A percentile compares a stretch with the other conserved stretches of the same genome.
Conservation (phyloP, 768 basidiomycete genomes). For the Boletus vermiculosoides region DNA sequence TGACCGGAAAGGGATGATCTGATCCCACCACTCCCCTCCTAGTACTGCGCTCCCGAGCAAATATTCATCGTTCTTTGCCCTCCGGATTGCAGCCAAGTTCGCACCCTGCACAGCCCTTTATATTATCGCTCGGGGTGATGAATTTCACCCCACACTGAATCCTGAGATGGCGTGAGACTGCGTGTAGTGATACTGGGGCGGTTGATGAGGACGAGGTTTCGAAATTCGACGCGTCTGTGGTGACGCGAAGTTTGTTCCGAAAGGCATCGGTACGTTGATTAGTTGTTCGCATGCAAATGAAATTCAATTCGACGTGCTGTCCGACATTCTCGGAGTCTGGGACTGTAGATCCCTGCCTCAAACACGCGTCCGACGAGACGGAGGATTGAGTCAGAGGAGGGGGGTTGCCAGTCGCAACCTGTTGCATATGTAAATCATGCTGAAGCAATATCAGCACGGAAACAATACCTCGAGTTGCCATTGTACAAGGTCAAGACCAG, state of each 20-base stretch:
- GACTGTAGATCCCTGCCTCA: not conserved
- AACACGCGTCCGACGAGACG: conserved; percentile 68
- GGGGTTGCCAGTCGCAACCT: conserved; percentile 92
- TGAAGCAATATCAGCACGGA: not conserved
- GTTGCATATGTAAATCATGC: not conserved
- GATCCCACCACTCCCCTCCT: conserved; percentile 10
- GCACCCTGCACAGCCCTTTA: conserved; percentile 3
- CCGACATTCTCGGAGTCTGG: not conserved
- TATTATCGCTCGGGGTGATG: too few relatives aligned
- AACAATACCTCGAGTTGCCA: conserved; percentile 76
- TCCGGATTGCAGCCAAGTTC: conserved; percentile 57
- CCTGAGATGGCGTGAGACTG: not conserved
- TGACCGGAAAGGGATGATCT: conserved; percentile 64
- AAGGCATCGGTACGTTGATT: not conserved
- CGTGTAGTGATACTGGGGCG: too few relatives aligned
- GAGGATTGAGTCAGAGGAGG: conserved; percentile 72
- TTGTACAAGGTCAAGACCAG: conserved; percentile 89
- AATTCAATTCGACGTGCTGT: not conserved
- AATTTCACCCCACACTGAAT: not conserved
- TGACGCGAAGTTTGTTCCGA: not conserved
- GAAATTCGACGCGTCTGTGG: too few relatives aligned
- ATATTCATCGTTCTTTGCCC: conserved; percentile 73
- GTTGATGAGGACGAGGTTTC: not conserved
- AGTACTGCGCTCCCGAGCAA: too few relatives aligned
- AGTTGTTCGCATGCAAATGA: not conserved